A percentile compares a stretch with the other conserved stretches of the same genome.
Conservation (phyloP, 1,284 basidiomycete species). For the Anthracocystis walkeri region DNA sequence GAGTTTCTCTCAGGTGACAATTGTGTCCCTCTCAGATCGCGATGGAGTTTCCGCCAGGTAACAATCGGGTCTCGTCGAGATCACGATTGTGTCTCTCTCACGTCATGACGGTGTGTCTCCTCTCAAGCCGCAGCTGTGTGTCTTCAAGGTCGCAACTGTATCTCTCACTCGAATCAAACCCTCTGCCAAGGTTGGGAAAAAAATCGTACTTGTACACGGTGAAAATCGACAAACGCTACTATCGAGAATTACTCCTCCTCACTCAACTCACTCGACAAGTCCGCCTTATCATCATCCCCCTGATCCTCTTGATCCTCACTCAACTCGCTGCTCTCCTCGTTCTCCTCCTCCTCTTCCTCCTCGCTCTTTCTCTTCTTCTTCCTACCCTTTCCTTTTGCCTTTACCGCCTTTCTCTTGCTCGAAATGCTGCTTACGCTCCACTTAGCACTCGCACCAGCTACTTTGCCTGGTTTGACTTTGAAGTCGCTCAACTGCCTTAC, state of each 20-base stretch:
- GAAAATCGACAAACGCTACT: neutral
- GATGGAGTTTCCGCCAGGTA: too few species aligned
- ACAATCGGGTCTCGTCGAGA: too few species aligned
- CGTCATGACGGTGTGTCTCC: too few species aligned
- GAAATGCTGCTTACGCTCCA: conserved; percentile 16
- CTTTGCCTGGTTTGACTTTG: conserved; percentile 20
- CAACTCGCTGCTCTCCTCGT: conserved; percentile 18
- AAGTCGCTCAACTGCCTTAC: conserved; percentile 22
- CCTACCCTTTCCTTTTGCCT: neutral
- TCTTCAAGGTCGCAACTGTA: too few species aligned
- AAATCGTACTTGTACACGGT: too few species aligned
- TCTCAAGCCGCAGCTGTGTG: too few species aligned
- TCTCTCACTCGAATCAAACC: neutral
- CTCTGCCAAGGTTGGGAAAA: neutral
- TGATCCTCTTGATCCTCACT: conserved; percentile 29
- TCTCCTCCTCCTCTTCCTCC: conserved; percentile 15
- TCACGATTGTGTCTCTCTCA: too few species aligned
- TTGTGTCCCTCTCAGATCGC: too few species aligned
- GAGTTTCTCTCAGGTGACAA: too few species aligned
- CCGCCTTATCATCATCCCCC: conserved; percentile 14
- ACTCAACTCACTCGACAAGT: conserved; percentile 17
- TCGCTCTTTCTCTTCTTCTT: conserved; percentile 10
- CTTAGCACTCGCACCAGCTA: neutral
- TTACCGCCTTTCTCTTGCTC: conserved; percentile 1
- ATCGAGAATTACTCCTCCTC: conserved; percentile 22